These are phyloP conservation scores for Hyaloscypha hepaticicola DNA, from an alignment of 495 filamentous ascomycete species.

Conservation along the genomic window DNA sequence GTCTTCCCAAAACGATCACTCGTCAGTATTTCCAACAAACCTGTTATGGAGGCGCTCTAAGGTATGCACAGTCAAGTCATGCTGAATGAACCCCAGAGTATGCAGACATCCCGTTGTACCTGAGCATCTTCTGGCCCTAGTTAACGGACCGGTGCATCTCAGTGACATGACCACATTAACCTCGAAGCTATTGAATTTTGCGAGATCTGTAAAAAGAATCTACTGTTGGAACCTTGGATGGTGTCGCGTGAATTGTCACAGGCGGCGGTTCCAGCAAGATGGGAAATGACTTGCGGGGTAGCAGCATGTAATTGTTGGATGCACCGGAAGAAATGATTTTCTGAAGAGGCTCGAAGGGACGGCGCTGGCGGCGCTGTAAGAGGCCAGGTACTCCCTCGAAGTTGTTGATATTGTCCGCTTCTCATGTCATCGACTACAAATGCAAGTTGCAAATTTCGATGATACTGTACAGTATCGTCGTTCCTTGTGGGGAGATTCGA, in stretches of 20 bases:
- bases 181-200: not conserved
- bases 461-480: not conserved
- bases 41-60: not conserved
- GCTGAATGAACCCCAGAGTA: not conserved
- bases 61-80: not conserved
- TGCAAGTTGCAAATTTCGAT: not conserved
- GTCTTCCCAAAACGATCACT: constrained; percentile 13
- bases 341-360: not conserved
- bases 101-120: not conserved
- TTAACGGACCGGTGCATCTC: not conserved
- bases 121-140: not conserved
- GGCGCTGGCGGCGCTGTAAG: not conserved
- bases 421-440: not conserved
- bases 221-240: not conserved
- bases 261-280: not conserved
- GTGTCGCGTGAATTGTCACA: not conserved
- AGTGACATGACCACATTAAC: not conserved
- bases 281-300: not conserved
- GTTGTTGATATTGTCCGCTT: not conserved
- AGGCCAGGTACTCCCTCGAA: not conserved
- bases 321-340: not conserved
- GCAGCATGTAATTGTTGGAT: not conserved
- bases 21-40: not conserved
- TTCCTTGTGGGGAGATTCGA: not conserved
- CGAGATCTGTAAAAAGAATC: not conserved